Conservation (phyloP, 179 eudicot genomes). For the Silene noctiflora region DNA sequence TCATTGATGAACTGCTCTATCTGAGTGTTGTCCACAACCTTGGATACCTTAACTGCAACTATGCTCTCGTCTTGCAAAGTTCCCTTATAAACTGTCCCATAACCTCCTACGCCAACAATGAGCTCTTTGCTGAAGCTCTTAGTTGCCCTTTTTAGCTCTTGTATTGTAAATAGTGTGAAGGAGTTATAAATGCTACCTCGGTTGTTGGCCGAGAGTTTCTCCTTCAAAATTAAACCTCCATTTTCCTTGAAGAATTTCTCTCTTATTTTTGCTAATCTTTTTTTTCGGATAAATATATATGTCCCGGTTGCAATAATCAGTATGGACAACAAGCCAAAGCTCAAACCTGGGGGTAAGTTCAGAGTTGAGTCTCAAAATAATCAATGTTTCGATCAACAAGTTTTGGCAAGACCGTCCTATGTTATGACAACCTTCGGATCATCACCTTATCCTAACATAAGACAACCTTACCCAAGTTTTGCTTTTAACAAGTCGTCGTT, state of each 20-base stretch:
- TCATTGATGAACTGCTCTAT: conserved; percentile 33
- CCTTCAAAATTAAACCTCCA: conserved; percentile 16
- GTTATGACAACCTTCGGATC: neutral
- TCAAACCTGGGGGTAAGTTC: conserved; percentile 4
- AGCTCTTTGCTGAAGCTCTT: conserved; percentile 8
- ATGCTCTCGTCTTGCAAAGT: conserved; percentile 13
- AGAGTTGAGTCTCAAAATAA: neutral
- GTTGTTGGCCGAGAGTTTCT: neutral
- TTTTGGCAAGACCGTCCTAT: neutral
- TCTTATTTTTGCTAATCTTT: conserved; percentile 13
- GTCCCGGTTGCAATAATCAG: neutral
- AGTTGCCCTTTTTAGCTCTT: conserved; percentile 9
- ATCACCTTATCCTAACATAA: neutral
- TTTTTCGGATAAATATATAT: neutral
- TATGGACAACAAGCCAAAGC: conserved; percentile 1
- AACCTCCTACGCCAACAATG: conserved; percentile 25
- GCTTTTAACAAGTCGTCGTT: neutral
- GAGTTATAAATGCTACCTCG: neutral
- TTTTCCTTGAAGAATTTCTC: conserved; percentile 15
- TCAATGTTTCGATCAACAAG: neutral
- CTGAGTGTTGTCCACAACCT: conserved; percentile 16
- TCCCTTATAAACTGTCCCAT: conserved; percentile 17
- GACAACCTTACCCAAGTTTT: neutral
- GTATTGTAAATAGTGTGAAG: conserved; percentile 2
- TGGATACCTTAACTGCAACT: conserved; percentile 28